Evolutionary conservation across 345 rosid species (phyloP).

Genomic region (Eucalyptus microcorys): DNA sequence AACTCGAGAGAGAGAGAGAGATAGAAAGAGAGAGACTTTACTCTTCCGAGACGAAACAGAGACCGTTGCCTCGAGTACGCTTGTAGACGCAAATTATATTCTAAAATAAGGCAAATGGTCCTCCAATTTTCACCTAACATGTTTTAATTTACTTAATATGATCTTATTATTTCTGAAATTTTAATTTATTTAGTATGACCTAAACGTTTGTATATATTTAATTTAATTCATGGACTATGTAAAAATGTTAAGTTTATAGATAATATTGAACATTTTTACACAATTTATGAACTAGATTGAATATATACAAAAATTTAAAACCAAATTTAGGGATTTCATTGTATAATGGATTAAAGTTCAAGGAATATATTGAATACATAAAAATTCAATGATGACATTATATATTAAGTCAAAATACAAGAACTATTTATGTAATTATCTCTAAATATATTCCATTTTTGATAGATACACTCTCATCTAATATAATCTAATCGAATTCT

Average conservation of each 20-base stretch:
- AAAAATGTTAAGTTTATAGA: no score
- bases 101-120: neutral
- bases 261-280: rapidly evolving
- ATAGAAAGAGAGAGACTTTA: neutral
- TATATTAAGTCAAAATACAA: rapidly evolving
- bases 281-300: rapidly evolving
- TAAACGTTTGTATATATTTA: no score
- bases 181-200: no score
- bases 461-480: neutral
- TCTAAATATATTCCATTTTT: neutral
- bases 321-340: rapidly evolving
- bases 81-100: neutral
- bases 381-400: rapidly evolving
- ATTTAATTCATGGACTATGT: no score
- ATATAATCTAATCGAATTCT: neutral
- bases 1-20: neutral
- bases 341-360: rapidly evolving
- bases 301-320: neutral
- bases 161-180: no score
- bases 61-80: neutral
- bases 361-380: rapidly evolving
- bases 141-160: no score
- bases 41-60: neutral
- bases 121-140: no score
- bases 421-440: neutral